Base-by-base conservation (phyloP, 352 stramenopile species). In the Globisporangium ultimum region DNA sequence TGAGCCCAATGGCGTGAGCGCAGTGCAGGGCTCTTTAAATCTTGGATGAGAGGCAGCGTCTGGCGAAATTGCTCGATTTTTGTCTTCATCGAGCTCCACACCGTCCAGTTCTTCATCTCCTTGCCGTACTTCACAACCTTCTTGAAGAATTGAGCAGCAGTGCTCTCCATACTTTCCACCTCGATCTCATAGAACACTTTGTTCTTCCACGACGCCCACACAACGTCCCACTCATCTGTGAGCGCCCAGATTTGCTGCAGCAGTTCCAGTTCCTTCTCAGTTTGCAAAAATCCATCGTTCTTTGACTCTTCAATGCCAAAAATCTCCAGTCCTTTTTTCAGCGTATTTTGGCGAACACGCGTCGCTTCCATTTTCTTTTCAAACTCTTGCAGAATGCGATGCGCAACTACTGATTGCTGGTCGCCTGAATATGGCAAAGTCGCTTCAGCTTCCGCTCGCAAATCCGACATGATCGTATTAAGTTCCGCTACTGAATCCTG, bases 41-140 rank as follows among this genome's bases (percentile, higher is more conserved):
- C 90, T 66, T 97, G 87, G 51, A 98, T 98, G 4, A 98, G 65
- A n/a, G 89, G 91, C 41, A 98, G 67, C 0, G 89, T 97, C 54
- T 96, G 90, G 15, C 97, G 78, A 60, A 91, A 90, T 64, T 98
- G 95, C 48, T 98, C 93, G 48, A 97, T 97, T 57, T 97, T 98
- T 2, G 90, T 87, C 60, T 95, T 92, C 75, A 97, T 97, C 12
- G 94, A 81, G 48, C 78, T 90, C 90, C 91, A 98, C 21, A 89
- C 85, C 1, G 75, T 76, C 92, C 92, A 98, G 51, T 69, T 86
- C 63, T 97, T 97, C 74, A 98, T 97, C 8, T 98, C 91, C 40
- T 97, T 95, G 17, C 91, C 88, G 22, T 95, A 95, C 58, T 97
- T 97, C 41, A 88, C 77, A n/a, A 97, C 81, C 41, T 95, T 96